These are phyloP conservation scores for Chlamydomonas sp. DNA, from an alignment of 139 green algal species.

Conservation along the genomic window DNA sequence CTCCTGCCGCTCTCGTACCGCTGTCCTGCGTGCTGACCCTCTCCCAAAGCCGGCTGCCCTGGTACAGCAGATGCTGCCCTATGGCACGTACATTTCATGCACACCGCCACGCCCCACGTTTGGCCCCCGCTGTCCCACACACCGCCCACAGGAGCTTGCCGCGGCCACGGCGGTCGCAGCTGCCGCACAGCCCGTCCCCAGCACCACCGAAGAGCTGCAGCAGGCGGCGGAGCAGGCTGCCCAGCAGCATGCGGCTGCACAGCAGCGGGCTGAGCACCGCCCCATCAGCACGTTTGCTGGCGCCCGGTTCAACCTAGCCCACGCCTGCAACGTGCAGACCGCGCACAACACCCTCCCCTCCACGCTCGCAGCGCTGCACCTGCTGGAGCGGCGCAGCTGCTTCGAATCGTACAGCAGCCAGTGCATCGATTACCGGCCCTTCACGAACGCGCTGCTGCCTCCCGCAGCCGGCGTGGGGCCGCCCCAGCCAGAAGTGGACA, in stretches of 20 bases:
- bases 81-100: too few species aligned
- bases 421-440: not conserved
- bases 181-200: not conserved
- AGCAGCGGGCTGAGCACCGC: too few species aligned
- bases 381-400: not conserved
- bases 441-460: not conserved
- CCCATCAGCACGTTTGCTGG: too few species aligned
- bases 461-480: not conserved
- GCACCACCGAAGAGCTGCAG: not conserved
- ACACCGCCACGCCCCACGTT: too few species aligned
- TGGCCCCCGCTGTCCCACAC: too few species aligned
- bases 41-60: too few species aligned
- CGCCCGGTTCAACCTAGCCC: not conserved
- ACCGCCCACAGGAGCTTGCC: too few species aligned
- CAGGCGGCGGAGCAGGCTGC: not conserved
- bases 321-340: slow-evolving; percentile 6
- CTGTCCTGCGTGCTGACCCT: too few species aligned
- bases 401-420: not conserved
- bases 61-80: too few species aligned
- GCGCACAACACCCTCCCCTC: not conserved
- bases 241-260: too few species aligned
- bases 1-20: too few species aligned
- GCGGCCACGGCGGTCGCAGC: not conserved
- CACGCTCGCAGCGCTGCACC: not conserved
- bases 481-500: not conserved